phyloP scores from a whole-genome alignment of 805 yeast genomes.

The Teunomyces gatunensis region DNA sequence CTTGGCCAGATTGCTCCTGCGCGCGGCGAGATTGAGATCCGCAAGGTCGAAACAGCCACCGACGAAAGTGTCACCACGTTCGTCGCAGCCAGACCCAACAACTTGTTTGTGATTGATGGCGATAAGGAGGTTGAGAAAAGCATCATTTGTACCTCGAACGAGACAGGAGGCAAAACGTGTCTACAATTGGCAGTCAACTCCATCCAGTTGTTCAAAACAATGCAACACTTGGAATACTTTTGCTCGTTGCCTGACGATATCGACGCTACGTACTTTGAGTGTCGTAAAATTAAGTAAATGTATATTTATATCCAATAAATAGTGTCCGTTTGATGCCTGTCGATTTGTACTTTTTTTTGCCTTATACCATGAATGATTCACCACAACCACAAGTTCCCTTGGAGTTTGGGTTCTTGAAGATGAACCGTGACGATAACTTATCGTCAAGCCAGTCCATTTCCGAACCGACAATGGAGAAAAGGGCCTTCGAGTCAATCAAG shows the following conservation, averaged over 20 bases:
- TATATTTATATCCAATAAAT: conserved; percentile 1
- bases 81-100: conserved; percentile 28
- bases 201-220: conserved; percentile 43
- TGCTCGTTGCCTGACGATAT: conserved; percentile 50
- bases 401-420: conserved; percentile 92
- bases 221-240: conserved; percentile 49
- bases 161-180: conserved; percentile 46
- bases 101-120: conserved; percentile 41
- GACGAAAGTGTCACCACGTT: conserved; percentile 23
- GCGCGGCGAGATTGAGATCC: conserved; percentile 2
- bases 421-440: conserved; percentile 81
- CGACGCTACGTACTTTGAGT: conserved; percentile 50
- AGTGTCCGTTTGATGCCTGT: neutral
- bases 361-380: conserved; percentile 91
- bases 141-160: conserved; percentile 46
- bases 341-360: neutral
- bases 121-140: conserved; percentile 36
- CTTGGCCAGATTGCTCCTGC: conserved; percentile 24
- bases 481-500: conserved; percentile 91
- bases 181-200: conserved; percentile 40
- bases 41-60: neutral
- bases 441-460: conserved; percentile 99
- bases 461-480: conserved; percentile 92
- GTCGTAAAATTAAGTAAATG: conserved; percentile 36
- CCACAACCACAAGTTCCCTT: conserved; percentile 99